Conservation (phyloP, 495 filamentous ascomycete species). For the Annulohypoxylon moriforme region DNA sequence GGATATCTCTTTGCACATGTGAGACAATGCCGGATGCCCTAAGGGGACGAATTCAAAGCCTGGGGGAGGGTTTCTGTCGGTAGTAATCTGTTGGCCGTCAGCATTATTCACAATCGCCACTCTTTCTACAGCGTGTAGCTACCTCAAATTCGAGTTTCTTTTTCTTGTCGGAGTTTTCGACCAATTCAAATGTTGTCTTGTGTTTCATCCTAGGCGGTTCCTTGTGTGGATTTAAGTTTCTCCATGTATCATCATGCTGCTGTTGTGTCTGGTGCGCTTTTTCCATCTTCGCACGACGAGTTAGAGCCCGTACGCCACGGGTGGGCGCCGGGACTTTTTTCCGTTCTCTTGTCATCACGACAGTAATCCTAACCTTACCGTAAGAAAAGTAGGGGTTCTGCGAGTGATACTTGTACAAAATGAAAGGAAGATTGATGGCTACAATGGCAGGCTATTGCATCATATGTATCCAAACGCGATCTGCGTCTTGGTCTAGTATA, state of each 20-base stretch:
- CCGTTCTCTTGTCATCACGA: constrained; percentile 46
- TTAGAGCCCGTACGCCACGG: constrained; percentile 36
- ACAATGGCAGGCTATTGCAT: constrained; percentile 45
- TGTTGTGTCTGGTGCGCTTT: constrained; percentile 29
- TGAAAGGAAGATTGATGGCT: constrained; percentile 19
- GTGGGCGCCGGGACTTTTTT: constrained; percentile 45
- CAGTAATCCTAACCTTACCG: constrained; percentile 49
- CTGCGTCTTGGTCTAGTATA: constrained; percentile 18
- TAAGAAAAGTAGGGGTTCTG: constrained; percentile 29
- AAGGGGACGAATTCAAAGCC: constrained; percentile 87
- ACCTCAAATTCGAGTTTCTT: constrained; percentile 65
- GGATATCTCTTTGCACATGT: constrained; percentile 82
- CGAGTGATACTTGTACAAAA: constrained; percentile 40
- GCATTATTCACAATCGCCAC: constrained; percentile 29
- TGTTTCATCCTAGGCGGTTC: constrained; percentile 58
- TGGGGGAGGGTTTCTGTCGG: constrained; percentile 65
- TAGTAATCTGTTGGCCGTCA: constrained; percentile 57
- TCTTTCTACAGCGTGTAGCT: constrained; percentile 37
- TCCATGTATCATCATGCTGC: constrained; percentile 39
- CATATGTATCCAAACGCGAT: constrained; percentile 26
- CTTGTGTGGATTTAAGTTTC: constrained; percentile 45
- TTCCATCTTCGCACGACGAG: constrained; percentile 44
- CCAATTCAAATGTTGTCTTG: constrained; percentile 64
- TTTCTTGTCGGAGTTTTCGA: constrained; percentile 67
- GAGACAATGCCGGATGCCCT: constrained; percentile 80